Conservation (phyloP, 208 protist species). For the Trichomonas gallinae region DNA sequence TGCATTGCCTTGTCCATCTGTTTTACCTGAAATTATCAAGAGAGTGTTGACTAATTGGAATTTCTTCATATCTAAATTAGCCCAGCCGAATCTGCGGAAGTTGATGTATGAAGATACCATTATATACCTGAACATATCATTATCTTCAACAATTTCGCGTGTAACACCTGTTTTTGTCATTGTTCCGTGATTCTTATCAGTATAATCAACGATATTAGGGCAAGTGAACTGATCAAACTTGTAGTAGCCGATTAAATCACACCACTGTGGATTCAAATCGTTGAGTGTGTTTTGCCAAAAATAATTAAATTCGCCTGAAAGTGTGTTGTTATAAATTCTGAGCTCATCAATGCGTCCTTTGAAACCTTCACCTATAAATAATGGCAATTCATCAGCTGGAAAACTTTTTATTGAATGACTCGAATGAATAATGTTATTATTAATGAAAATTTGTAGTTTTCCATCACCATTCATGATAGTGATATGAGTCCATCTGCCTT, state of each 20-base stretch:
- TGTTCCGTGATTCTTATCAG: not conserved
- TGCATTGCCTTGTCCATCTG: not conserved
- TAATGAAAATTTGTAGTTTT: too few species aligned
- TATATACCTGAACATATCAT: not conserved
- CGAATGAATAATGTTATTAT: too few species aligned
- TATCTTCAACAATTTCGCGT: not conserved
- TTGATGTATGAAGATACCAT: not conserved
- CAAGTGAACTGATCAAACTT: not conserved
- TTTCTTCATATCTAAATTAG: not conserved
- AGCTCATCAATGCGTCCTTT: too few species aligned
- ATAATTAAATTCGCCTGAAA: not conserved
- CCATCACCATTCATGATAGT: too few species aligned
- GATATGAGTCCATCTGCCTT: too few species aligned
- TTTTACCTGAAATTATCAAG: not conserved
- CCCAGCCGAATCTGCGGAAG: not conserved
- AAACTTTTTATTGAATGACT: too few species aligned
- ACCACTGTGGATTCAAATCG: not conserved
- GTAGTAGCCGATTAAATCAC: not conserved
- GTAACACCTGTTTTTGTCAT: not conserved
- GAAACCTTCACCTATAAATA: too few species aligned
- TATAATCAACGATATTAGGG: not conserved
- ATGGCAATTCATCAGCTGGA: too few species aligned
- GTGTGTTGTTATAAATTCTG: too few species aligned
- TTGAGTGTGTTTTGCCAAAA: not conserved
- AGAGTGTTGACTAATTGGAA: not conserved